Evolutionary conservation across 2,329 filamentous ascomycete species (phyloP), one percentile per base, ranked within the genome.

Genomic region (Sclerotinia sclerotiorum): DNA sequence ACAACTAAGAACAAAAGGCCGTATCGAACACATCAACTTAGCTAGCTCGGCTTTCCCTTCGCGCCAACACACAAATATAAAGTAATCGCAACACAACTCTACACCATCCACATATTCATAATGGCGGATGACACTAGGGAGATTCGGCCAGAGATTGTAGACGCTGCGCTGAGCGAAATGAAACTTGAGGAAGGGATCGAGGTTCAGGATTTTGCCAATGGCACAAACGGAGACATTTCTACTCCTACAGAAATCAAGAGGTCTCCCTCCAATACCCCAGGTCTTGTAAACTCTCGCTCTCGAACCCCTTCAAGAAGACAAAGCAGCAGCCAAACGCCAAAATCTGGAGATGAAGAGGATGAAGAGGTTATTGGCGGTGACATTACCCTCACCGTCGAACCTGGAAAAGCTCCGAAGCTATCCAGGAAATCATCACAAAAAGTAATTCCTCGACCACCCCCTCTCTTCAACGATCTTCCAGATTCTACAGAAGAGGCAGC

Each of bases 401-500:
- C 86, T 35, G 86, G 86, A n/a, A 77, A 90, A 75, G 85, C 87
- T 52, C 86, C 90, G 57, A 95, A 92, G 79, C 82, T 91, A 69
- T 85, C 89, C 73, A 90, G 93, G 74, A 92, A 90, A 76, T 82
- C 87, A 49, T 90, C 91, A 27, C 88, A 91, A 73, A 97, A 92
- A 79, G 79, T 88, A 62, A 79, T 86, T 69, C 80, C 84, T 70
- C 86, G 87, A 68, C 84, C 88, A 68, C 84, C 88, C 65, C 83
- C 83, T 66, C 82, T 97, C 15, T 97, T 91, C 78, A 79, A 84
- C 75, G 84, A 97, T 79, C 82, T 94, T 42, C 89, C 91, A 51
- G 90, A 97, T 79, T 88, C 88, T 73, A 97, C 93, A 3, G 80
- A 83, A 48, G 91, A 95, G 74, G 91, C 95, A 5, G 89, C 86